Conservation (phyloP, 208 protist genomes). For the Acanthamoeba quina region DNA sequence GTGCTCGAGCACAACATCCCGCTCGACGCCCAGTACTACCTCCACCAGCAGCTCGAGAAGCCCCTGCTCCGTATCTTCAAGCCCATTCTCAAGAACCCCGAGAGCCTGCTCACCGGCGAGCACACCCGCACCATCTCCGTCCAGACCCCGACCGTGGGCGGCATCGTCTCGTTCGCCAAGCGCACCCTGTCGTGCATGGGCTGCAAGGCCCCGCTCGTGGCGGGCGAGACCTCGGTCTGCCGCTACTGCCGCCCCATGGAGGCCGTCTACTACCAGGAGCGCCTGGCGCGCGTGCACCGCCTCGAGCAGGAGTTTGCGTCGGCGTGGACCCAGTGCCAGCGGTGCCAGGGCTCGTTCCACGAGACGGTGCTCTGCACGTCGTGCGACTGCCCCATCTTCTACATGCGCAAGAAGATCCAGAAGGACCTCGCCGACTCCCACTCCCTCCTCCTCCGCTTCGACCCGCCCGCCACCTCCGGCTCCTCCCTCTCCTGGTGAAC, state of each 20-base stretch:
- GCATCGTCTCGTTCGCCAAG: constrained; percentile 98
- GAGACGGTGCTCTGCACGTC: constrained; percentile 96
- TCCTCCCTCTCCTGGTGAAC: constrained; percentile 21
- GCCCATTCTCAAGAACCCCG: constrained; percentile 96
- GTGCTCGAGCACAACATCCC: constrained; percentile 96
- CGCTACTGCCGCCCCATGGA: constrained; percentile 93
- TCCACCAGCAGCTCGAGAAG: constrained; percentile 95
- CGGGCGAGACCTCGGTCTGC: constrained; percentile 91
- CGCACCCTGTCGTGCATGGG: constrained; percentile 96
- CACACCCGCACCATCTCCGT: constrained; percentile 98
- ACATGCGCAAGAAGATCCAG: constrained; percentile 99
- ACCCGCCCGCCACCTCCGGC: background rate
- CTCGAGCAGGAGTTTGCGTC: constrained; percentile 97
- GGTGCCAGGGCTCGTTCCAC: constrained; percentile 98
- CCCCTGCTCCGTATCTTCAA: constrained; percentile 96
- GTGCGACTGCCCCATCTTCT: constrained; percentile 99
- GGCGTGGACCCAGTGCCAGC: constrained; percentile 99
- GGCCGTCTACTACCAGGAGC: constrained; percentile 95
- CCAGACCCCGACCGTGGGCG: constrained; percentile 95
- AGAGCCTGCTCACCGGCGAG: constrained; percentile 94
- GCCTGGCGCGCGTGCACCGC: constrained; percentile 94
- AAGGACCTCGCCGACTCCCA: constrained; percentile 97
- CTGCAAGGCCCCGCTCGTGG: constrained; percentile 91
- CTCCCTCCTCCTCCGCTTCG: constrained; percentile 95
- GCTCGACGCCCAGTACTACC: constrained; percentile 96